Conservation (phyloP, 2,329 filamentous ascomycete species). For the Rhinocladiella mackenziei region DNA sequence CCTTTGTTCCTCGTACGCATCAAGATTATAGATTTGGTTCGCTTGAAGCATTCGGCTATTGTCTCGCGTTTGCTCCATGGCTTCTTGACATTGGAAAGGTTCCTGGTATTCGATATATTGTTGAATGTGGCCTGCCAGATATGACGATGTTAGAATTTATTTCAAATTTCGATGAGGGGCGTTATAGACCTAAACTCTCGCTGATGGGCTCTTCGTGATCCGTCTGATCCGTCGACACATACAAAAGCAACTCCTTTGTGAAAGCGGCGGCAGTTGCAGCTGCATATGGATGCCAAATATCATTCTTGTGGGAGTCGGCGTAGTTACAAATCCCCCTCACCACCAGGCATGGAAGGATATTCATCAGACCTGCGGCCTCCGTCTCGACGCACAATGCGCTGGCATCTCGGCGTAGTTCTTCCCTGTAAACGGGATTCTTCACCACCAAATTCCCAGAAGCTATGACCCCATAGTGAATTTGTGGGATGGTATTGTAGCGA, state of each 20-base stretch:
- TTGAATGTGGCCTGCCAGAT: too few species aligned
- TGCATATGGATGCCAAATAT: conserved; percentile 15
- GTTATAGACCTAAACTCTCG: too few species aligned
- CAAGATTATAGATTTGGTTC: too few species aligned
- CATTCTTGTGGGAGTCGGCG: conserved; percentile 16
- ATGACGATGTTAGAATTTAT: too few species aligned
- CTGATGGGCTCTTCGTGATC: neutral
- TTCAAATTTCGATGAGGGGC: too few species aligned
- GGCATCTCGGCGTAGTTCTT: neutral
- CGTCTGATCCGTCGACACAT: neutral
- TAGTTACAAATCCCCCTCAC: conserved; percentile 6
- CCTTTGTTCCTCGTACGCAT: too few species aligned
- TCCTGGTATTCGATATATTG: too few species aligned
- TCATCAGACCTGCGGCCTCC: conserved; percentile 1
- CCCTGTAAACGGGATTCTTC: neutral
- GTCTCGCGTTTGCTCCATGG: too few species aligned
- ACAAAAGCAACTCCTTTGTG: conserved; percentile 1
- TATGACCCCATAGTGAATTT: neutral
- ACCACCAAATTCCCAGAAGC: conserved; percentile 1
- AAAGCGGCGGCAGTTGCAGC: conserved; percentile 4
- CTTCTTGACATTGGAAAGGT: too few species aligned
- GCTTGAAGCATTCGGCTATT: too few species aligned
- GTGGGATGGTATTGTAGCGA: neutral
- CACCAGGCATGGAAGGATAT: neutral
- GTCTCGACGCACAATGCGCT: conserved; percentile 2